These are phyloP conservation scores for Aspergillus niger DNA, from an alignment of 2,329 filamentous ascomycete species.

Conservation along the genomic window DNA sequence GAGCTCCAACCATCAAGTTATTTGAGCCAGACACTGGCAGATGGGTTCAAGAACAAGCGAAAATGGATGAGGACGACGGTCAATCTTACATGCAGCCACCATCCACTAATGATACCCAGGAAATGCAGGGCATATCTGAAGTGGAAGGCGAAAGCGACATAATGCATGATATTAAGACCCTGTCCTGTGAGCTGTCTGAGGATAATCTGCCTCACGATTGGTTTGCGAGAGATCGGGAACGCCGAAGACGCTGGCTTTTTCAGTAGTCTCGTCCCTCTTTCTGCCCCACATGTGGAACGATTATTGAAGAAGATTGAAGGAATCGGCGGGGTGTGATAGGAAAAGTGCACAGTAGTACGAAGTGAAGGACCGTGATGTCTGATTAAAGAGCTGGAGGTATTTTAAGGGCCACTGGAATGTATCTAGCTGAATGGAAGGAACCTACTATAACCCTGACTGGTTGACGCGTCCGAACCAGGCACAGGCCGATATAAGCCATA, in stretches of 20 bases:
- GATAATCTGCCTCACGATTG: not conserved
- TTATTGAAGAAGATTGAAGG: too few relatives aligned
- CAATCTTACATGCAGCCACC: not conserved
- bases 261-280: not conserved
- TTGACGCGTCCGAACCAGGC: too few relatives aligned
- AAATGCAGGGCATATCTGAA: not conserved
- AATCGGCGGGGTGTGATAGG: too few relatives aligned
- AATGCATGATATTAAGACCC: not conserved
- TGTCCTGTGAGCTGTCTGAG: not conserved
- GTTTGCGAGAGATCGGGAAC: not conserved
- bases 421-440: too few relatives aligned
- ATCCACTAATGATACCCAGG: not conserved
- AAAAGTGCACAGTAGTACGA: too few relatives aligned
- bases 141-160: not conserved
- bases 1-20: not conserved
- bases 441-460: too few relatives aligned
- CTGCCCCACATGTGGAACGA: not conserved
- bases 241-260: not conserved
- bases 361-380: too few relatives aligned
- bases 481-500: not conserved
- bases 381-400: not conserved
- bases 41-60: not conserved
- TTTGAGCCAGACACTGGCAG: not conserved
- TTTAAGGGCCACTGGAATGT: too few relatives aligned
- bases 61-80: not conserved